Conservation (phyloP, 805 yeast genomes). For the Kluyveromyces siamensis region DNA sequence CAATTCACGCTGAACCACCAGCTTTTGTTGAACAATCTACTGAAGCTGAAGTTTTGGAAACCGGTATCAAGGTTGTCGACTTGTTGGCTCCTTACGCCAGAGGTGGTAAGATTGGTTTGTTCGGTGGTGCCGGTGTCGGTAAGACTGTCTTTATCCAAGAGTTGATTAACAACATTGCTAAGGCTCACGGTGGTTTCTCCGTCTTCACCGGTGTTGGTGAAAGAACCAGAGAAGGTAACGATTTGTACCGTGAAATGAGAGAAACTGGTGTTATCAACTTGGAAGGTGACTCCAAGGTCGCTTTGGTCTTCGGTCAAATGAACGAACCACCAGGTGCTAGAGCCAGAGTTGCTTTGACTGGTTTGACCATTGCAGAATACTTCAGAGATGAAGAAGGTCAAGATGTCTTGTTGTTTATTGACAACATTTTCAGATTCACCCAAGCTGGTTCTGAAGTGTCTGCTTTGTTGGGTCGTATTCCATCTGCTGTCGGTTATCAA, state of each 20-base stretch:
- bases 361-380: slow-evolving; percentile 99
- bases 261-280: slow-evolving; percentile 99
- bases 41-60: slow-evolving; percentile 94
- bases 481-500: slow-evolving; percentile 99
- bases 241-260: slow-evolving; percentile 99
- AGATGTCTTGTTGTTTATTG: slow-evolving; percentile 98
- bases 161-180: slow-evolving; percentile 98
- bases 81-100: slow-evolving; percentile 98
- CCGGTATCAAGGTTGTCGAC: slow-evolving; percentile 99
- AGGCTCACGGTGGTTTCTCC: slow-evolving; percentile 99
- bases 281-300: slow-evolving; percentile 99
- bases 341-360: slow-evolving; percentile 99
- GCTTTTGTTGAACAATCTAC: slow-evolving; percentile 94
- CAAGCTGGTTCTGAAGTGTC: slow-evolving; percentile 99
- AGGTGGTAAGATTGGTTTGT: slow-evolving; percentile 99
- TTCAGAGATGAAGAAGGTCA: slow-evolving; percentile 99
- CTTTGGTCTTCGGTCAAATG: slow-evolving; percentile 99
- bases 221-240: slow-evolving; percentile 99
- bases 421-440: slow-evolving; percentile 99
- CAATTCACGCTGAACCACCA: slow-evolving; percentile 99
- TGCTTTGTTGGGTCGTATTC: slow-evolving; percentile 99
- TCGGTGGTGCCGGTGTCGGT: slow-evolving; percentile 99
- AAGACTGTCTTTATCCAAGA: slow-evolving; percentile 99
- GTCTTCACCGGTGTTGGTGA: slow-evolving; percentile 99
- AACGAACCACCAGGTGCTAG: slow-evolving; percentile 99